phyloP scores from a whole-genome alignment of 495 filamentous ascomycete genomes.

The Margaritispora aquatica region DNA sequence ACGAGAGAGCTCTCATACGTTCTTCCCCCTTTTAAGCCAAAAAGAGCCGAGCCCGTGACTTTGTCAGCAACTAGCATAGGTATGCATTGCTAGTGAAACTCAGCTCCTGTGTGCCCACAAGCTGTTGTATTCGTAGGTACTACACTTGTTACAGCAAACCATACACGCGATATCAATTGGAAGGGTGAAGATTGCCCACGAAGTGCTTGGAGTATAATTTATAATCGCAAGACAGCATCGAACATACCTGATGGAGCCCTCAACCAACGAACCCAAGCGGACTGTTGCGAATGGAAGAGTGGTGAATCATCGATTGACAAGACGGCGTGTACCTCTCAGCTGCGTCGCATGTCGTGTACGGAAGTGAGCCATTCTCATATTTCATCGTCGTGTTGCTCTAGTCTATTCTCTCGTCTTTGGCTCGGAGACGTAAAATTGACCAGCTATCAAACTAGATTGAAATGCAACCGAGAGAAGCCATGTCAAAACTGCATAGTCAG shows the following conservation, averaged over 20 bases:
- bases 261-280: background rate
- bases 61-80: background rate
- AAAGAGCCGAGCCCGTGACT: background rate
- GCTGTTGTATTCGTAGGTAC: background rate
- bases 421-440: too few relatives aligned
- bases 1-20: too few relatives aligned
- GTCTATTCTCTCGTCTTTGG: too few relatives aligned
- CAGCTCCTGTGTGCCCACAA: background rate
- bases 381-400: too few relatives aligned
- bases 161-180: too few relatives aligned
- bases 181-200: too few relatives aligned
- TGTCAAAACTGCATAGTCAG: conserved; percentile 36
- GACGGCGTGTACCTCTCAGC: conserved; percentile 18
- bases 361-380: conserved; percentile 11
- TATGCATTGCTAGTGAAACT: background rate
- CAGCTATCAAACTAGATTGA: conserved; percentile 15
- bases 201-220: too few relatives aligned
- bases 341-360: conserved; percentile 18
- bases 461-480: conserved; percentile 23
- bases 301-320: conserved; percentile 7
- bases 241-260: background rate
- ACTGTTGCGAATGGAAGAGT: background rate
- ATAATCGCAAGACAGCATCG: too few relatives aligned
- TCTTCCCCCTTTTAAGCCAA: background rate
- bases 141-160: too few relatives aligned